Evolutionary conservation across 352 stramenopile genomes (phyloP), one percentile per base, ranked within the genome.

Genomic region (Globisporangium spinosum): DNA sequence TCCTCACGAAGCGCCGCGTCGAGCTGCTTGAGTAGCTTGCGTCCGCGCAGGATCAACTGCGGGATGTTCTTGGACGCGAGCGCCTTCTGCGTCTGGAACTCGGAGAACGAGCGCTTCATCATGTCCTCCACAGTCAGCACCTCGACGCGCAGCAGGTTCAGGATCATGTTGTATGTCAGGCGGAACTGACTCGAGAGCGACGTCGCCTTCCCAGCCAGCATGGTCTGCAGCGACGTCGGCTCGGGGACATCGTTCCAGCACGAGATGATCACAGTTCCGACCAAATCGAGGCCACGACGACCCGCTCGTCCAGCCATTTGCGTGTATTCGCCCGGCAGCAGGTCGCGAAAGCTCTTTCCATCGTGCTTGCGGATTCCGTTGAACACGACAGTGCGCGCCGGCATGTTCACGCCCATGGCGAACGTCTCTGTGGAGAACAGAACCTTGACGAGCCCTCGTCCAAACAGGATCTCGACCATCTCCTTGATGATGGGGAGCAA

Each of bases 341-440:
- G 75, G 68, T 97, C 88, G 32, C 95, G 89, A 63, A 98, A 97
- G 58, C 83, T 87, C 62, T 93, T 93, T 23, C 97, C 97, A 76
- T 99, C 98, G 72, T 99, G 97, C 82, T 99, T 99, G 32, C 94
- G 84, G 58, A 98, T 96, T 15, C 89, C 91, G 65, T 98, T 98
- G 79, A 99, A 99, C 1, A 99, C 94, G 15, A 99, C 97, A 2
- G 86, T 95, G 29, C 95, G 85, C 8, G 98, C 97, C 23, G 98
- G 98, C 97, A 99, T 99, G 74, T 99, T 99, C 3, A 99, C 95
- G 70, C 98, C 98, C 89, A 99, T 98, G 2, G 98, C 98, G 78
- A 99, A 99, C 2, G 98, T 99, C 73, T 99, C 98, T 2, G 98
- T 99, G 3, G 97, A 98, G 73, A 99, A 99, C 1, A 99, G 78